phyloP scores from a whole-genome alignment of 768 basidiomycete species.

The Tulasnella calospora region DNA sequence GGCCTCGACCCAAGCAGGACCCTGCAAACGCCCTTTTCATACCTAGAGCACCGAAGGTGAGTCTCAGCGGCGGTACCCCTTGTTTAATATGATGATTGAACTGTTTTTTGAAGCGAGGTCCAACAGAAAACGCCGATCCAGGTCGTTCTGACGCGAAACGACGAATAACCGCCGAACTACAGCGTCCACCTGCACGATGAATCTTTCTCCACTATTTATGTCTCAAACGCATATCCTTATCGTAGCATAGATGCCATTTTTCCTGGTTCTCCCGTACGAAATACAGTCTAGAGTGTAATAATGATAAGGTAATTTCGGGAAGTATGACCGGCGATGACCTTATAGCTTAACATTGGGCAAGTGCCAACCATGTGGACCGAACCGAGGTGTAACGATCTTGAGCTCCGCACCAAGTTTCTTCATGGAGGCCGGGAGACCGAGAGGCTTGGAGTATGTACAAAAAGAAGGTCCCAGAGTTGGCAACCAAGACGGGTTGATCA shows the following conservation, averaged over 20 bases:
- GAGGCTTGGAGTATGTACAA: conserved; percentile 85
- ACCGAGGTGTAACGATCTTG: conserved; percentile 73
- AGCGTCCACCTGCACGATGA: conserved; percentile 1
- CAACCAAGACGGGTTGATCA: conserved; percentile 85
- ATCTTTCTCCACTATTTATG: neutral
- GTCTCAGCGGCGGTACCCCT: neutral
- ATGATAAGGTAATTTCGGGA: neutral
- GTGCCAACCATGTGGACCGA: conserved; percentile 83
- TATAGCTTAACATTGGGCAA: conserved; percentile 61
- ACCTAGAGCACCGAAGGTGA: conserved; percentile 41
- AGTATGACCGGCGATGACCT: neutral
- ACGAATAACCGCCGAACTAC: neutral
- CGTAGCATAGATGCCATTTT: neutral
- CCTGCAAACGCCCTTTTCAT: conserved; percentile 51
- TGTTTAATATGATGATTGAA: neutral
- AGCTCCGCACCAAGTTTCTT: conserved; percentile 49
- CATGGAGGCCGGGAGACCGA: conserved; percentile 44
- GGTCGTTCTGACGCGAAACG: neutral
- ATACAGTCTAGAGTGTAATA: neutral
- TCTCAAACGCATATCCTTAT: neutral
- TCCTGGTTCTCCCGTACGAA: neutral
- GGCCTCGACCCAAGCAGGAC: conserved; percentile 30
- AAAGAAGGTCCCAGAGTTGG: conserved; percentile 70
- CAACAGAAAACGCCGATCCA: neutral
- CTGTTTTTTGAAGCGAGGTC: neutral